phyloP scores from a whole-genome alignment of 2,329 filamentous ascomycete genomes.

The Xenoacremonium recifei region DNA sequence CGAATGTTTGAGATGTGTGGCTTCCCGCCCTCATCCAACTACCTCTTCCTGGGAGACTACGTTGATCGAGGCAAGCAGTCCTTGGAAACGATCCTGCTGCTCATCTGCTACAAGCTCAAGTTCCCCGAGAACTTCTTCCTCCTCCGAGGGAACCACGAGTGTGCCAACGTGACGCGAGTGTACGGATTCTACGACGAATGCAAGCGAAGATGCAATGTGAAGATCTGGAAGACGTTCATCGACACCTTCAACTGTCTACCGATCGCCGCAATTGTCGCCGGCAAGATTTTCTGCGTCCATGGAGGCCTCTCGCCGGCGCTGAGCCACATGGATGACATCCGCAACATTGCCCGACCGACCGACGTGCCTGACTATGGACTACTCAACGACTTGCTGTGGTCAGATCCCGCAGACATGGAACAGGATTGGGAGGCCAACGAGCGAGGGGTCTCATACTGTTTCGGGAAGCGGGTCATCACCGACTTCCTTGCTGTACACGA shows the following conservation, averaged over 20 bases:
- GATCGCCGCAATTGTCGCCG: slow-evolving; percentile 93
- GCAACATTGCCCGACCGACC: slow-evolving; percentile 90
- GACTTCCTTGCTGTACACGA: slow-evolving; percentile 93
- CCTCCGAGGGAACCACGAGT: slow-evolving; percentile 92
- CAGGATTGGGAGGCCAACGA: slow-evolving; percentile 98
- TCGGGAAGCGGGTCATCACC: slow-evolving; percentile 96
- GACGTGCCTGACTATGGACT: slow-evolving; percentile 97
- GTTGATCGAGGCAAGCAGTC: slow-evolving; percentile 96
- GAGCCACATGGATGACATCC: slow-evolving; percentile 97
- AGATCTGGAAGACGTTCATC: slow-evolving; percentile 97
- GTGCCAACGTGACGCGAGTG: slow-evolving; percentile 91
- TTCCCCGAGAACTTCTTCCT: slow-evolving; percentile 98
- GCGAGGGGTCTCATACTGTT: slow-evolving; percentile 95
- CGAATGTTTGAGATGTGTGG: slow-evolving; percentile 99
- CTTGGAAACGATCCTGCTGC: slow-evolving; percentile 86
- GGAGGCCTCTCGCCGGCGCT: slow-evolving; percentile 90
- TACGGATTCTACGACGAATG: slow-evolving; percentile 99
- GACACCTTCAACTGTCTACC: slow-evolving; percentile 95
- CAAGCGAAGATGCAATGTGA: slow-evolving; percentile 93
- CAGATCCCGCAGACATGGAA: slow-evolving; percentile 96
- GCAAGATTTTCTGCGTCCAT: slow-evolving; percentile 97
- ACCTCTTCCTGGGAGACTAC: slow-evolving; percentile 92
- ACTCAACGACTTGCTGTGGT: slow-evolving; percentile 94
- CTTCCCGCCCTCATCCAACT: slow-evolving; percentile 89
- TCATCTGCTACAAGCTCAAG: slow-evolving; percentile 96